A percentile compares a stretch with the other conserved stretches of the same genome.
Evolutionary conservation across 2,329 filamentous ascomycete genomes (phyloP).

Genomic region (Harringtonia lauricola): DNA sequence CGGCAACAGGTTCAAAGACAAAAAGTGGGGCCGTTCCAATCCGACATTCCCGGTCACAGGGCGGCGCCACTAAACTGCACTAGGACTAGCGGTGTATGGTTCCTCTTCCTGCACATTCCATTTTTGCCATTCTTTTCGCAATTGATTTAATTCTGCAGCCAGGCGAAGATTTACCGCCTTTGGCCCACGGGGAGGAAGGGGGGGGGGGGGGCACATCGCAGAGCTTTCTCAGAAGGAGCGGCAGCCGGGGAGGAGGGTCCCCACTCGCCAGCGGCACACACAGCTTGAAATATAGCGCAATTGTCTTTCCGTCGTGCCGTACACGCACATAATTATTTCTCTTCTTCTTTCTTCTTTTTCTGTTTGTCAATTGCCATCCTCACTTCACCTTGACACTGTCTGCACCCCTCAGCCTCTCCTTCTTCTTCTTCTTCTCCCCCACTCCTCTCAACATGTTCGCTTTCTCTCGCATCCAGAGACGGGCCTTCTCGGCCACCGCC

Average conservation of each 20-base stretch:
- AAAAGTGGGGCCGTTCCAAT: slow-evolving; percentile 10
- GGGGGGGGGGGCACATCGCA: too few relatives aligned
- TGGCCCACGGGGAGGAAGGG: too few relatives aligned
- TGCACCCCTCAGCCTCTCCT: neutral
- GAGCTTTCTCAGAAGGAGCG: too few relatives aligned
- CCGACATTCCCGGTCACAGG: slow-evolving; percentile 8
- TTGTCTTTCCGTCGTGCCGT: slow-evolving; percentile 5
- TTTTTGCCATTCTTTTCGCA: neutral
- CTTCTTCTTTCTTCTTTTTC: neutral
- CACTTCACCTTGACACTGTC: neutral
- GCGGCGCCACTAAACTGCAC: neutral
- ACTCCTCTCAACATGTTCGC: slow-evolving; percentile 52
- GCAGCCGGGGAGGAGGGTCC: neutral
- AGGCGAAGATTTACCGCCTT: neutral
- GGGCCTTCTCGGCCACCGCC: slow-evolving; percentile 72
- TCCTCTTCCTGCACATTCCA: neutral
- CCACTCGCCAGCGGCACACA: neutral
- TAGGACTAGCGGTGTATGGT: slow-evolving; percentile 6
- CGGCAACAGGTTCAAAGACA: neutral
- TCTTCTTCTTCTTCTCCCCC: neutral
- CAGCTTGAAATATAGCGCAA: slow-evolving; percentile 6
- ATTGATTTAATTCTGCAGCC: neutral
- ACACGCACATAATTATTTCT: slow-evolving; percentile 3
- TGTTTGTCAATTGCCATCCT: neutral
- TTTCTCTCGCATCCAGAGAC: slow-evolving; percentile 57